Percentiles rank a stretch among this genome's conserved stretches.
Conservation (phyloP, 2,329 filamentous ascomycete genomes). For the Clonostachys solani region DNA sequence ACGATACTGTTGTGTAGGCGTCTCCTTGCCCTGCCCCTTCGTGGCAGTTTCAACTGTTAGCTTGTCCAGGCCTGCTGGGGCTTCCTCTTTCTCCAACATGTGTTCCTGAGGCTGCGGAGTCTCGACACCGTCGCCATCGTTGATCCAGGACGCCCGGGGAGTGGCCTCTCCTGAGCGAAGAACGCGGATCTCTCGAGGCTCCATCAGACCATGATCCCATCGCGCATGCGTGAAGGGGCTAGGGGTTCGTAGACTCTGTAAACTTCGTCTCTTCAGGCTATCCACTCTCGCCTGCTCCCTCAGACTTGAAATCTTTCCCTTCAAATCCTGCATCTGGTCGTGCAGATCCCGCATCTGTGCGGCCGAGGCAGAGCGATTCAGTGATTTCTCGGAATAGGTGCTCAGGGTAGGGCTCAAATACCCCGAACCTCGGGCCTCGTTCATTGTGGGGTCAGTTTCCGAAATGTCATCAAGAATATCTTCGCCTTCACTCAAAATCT, state of each 20-base stretch:
- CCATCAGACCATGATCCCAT: constrained; percentile 19
- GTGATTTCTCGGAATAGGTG: constrained; percentile 33
- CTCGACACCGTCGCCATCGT: not conserved
- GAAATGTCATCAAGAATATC: constrained; percentile 11
- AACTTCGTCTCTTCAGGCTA: constrained; percentile 69
- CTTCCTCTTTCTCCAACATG: not conserved
- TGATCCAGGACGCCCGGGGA: constrained; percentile 4
- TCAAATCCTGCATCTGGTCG: constrained; percentile 80
- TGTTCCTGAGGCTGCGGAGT: not conserved
- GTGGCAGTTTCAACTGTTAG: not conserved
- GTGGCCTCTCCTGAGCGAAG: constrained; percentile 10
- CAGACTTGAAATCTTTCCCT: constrained; percentile 77
- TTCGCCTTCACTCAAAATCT: constrained; percentile 51
- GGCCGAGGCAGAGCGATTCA: constrained; percentile 67
- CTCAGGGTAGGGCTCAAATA: constrained; percentile 42
- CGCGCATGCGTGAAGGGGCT: constrained; percentile 74
- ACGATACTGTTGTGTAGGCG: too few relatives aligned
- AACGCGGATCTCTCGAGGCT: constrained; percentile 12
- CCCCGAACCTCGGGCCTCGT: constrained; percentile 24
- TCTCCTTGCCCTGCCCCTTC: not conserved
- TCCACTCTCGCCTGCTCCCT: constrained; percentile 77
- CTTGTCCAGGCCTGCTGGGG: not conserved
- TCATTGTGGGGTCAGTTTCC: constrained; percentile 17
- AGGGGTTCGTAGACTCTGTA: constrained; percentile 69
- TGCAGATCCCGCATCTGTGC: constrained; percentile 70